Conservation (phyloP, 495 filamentous ascomycete genomes). For the Aspergillus bridgeri region DNA sequence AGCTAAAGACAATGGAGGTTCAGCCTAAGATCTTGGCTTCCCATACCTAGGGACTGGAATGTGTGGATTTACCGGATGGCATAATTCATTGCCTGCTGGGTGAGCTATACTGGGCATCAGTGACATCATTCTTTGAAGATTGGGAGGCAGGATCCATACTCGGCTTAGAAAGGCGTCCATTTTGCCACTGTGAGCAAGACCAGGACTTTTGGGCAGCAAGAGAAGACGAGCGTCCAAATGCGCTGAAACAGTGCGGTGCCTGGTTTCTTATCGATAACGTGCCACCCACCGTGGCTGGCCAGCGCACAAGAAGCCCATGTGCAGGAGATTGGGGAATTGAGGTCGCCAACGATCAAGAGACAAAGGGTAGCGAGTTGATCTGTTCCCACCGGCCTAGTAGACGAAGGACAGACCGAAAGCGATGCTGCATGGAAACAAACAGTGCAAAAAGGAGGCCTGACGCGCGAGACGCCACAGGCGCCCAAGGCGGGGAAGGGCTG, state of each 20-base stretch:
- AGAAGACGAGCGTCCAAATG: background rate
- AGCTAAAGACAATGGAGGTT: slow-evolving; percentile 42
- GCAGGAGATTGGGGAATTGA: background rate
- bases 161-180: slow-evolving; percentile 79
- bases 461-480: background rate
- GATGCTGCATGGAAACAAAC: background rate
- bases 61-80: slow-evolving; percentile 67
- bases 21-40: background rate
- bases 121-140: slow-evolving; percentile 12
- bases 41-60: background rate
- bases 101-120: slow-evolving; percentile 46
- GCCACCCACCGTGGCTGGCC: background rate
- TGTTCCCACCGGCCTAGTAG: background rate
- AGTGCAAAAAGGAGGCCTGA: background rate
- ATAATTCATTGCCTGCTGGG: slow-evolving; percentile 86
- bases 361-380: background rate
- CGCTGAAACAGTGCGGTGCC: slow-evolving; percentile 16
- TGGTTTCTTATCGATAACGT: slow-evolving; percentile 39
- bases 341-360: background rate
- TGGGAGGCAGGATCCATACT: slow-evolving; percentile 36
- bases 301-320: background rate
- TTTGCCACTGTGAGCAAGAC: slow-evolving; percentile 15
- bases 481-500: slow-evolving; percentile 25
- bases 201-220: background rate
- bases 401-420: background rate